Conservation (phyloP, 2,329 filamentous ascomycete species). For the Rhytidhysteron rufulum region DNA sequence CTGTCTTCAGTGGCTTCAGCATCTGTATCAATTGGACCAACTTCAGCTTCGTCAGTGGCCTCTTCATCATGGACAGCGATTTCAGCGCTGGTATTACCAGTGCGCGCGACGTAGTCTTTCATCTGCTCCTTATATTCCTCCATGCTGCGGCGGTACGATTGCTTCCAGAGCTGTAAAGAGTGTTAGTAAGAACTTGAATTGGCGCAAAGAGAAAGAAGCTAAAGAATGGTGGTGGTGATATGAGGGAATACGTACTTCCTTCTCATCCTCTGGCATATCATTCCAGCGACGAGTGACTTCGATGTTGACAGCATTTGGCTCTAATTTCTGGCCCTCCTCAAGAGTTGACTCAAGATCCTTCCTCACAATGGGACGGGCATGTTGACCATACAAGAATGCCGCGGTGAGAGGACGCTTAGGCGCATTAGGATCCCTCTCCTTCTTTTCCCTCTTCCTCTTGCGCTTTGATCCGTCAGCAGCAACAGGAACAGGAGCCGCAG, state of each 20-base stretch:
- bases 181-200: slow-evolving; percentile 4
- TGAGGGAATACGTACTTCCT: slow-evolving; percentile 50
- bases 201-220: slow-evolving; percentile 1
- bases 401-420: slow-evolving; percentile 92
- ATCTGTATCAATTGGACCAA: slow-evolving; percentile 38
- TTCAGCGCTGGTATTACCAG: slow-evolving; percentile 31
- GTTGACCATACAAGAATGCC: slow-evolving; percentile 92
- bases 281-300: slow-evolving; percentile 86
- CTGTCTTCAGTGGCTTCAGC: slow-evolving; percentile 31
- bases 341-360: slow-evolving; percentile 24
- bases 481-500: slow-evolving; percentile 10
- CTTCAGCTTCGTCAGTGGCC: slow-evolving; percentile 35
- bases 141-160: slow-evolving; percentile 52
- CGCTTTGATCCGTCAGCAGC: slow-evolving; percentile 21
- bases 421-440: slow-evolving; percentile 74
- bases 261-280: slow-evolving; percentile 69
- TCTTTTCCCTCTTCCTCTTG: slow-evolving; percentile 85
- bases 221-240: background rate
- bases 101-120: slow-evolving; percentile 53
- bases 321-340: slow-evolving; percentile 63
- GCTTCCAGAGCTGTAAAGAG: slow-evolving; percentile 31
- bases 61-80: slow-evolving; percentile 43
- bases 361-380: slow-evolving; percentile 72
- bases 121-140: slow-evolving; percentile 55
- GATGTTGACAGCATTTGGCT: slow-evolving; percentile 81